phyloP scores from a whole-genome alignment of 78 protist species.

The Tieghemostelium lacteum region DNA sequence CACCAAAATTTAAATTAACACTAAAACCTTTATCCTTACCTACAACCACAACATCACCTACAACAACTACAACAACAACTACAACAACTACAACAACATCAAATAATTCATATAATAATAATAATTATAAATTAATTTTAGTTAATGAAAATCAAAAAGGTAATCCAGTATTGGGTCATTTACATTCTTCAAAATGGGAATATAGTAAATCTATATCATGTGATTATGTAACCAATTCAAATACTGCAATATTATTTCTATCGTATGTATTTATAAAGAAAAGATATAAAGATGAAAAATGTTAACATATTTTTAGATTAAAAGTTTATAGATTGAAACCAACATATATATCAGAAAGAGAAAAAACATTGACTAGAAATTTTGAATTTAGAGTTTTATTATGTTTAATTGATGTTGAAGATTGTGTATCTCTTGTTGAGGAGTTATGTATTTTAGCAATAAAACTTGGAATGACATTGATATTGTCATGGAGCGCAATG shows the following conservation, averaged over 20 bases:
- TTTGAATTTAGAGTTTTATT: slow-evolving; percentile 19
- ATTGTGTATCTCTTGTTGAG: slow-evolving; percentile 40
- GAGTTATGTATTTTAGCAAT: slow-evolving; percentile 21
- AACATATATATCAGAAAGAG: neutral
- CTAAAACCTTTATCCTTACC: neutral
- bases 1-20: neutral
- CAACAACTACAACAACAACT: neutral
- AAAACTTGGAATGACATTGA: neutral
- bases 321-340: slow-evolving; percentile 45
- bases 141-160: slow-evolving; percentile 41
- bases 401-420: slow-evolving; percentile 17
- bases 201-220: neutral
- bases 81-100: neutral
- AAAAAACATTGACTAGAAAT: neutral
- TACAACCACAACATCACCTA: neutral
- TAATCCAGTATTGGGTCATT: slow-evolving; percentile 1
- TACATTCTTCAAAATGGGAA: neutral
- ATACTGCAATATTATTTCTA: no score
- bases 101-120: neutral
- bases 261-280: no score
- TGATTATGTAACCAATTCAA: no score
- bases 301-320: neutral
- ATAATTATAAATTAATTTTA: neutral
- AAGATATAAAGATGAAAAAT: no score
- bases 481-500: slow-evolving; percentile 23